A percentile compares a stretch with the other conserved stretches of the same genome.
phyloP scores from a whole-genome alignment of 2,329 filamentous ascomycete species.

The Madurella mycetomatis region DNA sequence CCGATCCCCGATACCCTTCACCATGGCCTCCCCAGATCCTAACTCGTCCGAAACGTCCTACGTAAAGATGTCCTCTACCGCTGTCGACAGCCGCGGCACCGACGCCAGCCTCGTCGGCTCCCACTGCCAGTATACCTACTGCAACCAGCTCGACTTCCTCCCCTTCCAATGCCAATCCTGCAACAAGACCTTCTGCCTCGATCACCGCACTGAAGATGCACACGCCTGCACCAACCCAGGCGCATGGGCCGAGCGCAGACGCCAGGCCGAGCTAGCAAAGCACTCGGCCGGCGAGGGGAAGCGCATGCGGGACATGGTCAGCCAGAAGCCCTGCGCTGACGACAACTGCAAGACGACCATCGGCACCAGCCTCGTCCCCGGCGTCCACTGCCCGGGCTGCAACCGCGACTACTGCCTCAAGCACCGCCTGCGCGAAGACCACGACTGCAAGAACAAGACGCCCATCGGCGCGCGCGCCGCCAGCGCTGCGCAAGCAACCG shows the following conservation, averaged over 20 bases:
- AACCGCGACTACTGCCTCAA: conserved; percentile 73
- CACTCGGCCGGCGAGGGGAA: conserved; percentile 52
- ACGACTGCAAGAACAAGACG: conserved; percentile 76
- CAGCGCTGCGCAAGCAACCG: conserved; percentile 35
- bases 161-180: conserved; percentile 94
- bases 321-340: conserved; percentile 64
- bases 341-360: conserved; percentile 65
- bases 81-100: conserved; percentile 38
- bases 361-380: conserved; percentile 62
- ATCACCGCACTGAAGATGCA: conserved; percentile 81
- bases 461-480: conserved; percentile 48
- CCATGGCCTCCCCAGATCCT: conserved; percentile 51
- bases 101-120: conserved; percentile 83
- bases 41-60: conserved; percentile 51
- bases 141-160: conserved; percentile 92
- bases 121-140: conserved; percentile 89
- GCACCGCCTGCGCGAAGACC: conserved; percentile 72
- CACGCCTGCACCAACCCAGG: conserved; percentile 64
- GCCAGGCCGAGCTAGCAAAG: conserved; percentile 49
- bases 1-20: conserved; percentile 19
- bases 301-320: conserved; percentile 49
- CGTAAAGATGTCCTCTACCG: conserved; percentile 60
- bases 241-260: conserved; percentile 57
- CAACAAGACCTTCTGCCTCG: conserved; percentile 78
- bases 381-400: conserved; percentile 67